Percentiles rank a stretch among this genome's conserved stretches.
Evolutionary conservation across 2,329 filamentous ascomycete genomes (phyloP).

Genomic region (Trichoderma sp.): DNA sequence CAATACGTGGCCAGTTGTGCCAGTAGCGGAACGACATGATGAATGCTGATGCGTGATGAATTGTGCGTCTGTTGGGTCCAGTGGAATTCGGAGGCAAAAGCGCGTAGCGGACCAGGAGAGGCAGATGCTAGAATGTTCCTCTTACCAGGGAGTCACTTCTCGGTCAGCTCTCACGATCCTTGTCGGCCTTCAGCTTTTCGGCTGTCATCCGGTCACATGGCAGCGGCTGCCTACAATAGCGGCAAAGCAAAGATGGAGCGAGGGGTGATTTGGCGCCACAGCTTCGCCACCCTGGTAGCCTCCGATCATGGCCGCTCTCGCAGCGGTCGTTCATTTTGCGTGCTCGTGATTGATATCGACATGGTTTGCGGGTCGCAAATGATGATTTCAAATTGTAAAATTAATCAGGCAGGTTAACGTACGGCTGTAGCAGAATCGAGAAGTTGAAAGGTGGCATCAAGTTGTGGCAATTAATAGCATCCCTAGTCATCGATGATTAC

Average conservation of each 20-base stretch:
- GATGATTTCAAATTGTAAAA: neutral
- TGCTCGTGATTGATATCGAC: neutral
- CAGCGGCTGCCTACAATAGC: slow-evolving; percentile 10
- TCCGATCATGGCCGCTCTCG: neutral
- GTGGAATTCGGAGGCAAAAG: neutral
- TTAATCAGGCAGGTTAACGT: neutral
- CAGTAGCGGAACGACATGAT: neutral
- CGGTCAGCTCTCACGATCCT: slow-evolving; percentile 7
- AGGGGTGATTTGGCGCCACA: neutral
- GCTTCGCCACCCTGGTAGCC: neutral
- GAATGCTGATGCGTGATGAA: neutral
- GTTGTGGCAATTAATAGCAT: neutral
- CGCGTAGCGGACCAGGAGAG: too few relatives aligned
- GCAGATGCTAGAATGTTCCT: neutral
- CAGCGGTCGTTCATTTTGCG: neutral
- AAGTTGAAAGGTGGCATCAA: neutral
- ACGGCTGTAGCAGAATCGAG: neutral
- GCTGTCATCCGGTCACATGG: slow-evolving; percentile 14
- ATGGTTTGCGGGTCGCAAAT: neutral
- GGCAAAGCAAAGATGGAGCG: neutral
- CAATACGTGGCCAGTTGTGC: neutral
- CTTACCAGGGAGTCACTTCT: neutral
- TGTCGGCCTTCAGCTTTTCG: neutral
- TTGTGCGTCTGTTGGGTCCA: neutral
- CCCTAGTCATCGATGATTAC: neutral